Evolutionary conservation across 441 rosid species (phyloP).

Genomic region (Populus tomentosa): DNA sequence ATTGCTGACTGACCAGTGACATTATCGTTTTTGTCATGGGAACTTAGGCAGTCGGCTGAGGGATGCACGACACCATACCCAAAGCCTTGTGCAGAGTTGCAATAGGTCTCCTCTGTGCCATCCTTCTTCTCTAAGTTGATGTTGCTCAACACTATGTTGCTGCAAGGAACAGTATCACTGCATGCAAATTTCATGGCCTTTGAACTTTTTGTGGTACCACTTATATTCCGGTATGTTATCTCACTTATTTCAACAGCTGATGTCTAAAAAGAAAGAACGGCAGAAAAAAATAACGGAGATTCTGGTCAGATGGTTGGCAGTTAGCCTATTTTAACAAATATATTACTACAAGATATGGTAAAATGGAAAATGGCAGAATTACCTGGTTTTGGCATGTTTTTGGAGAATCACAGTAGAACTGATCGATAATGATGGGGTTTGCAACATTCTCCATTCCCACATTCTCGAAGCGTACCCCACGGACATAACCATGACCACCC

Average conservation of each 20-base stretch:
- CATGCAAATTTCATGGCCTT: constrained; percentile 83
- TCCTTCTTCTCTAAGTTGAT: constrained; percentile 68
- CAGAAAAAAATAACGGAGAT: constrained; percentile 9
- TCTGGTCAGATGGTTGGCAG: constrained; percentile 1
- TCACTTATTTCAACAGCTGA: constrained; percentile 71
- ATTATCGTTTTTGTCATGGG: constrained; percentile 38
- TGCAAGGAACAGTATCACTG: constrained; percentile 86
- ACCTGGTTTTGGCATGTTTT: constrained; percentile 78
- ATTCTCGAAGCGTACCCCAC: constrained; percentile 73
- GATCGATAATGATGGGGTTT: constrained; percentile 94
- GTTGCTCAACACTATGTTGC: constrained; percentile 66
- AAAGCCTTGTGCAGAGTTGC: constrained; percentile 82
- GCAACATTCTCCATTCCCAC: constrained; percentile 74
- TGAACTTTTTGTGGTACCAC: constrained; percentile 65
- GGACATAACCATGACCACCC: constrained; percentile 94
- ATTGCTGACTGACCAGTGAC: background rate
- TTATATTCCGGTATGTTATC: constrained; percentile 76
- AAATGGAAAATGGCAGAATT: constrained; percentile 4
- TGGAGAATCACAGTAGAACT: constrained; percentile 95
- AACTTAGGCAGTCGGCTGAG: constrained; percentile 77
- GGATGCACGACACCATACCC: constrained; percentile 81
- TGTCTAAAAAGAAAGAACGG: constrained; percentile 36
- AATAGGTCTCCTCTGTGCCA: constrained; percentile 74
- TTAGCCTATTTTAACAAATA: background rate
- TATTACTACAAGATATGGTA: background rate